Evolutionary conservation across 257 asterid species (phyloP), one percentile per base, ranked within the genome.

Genomic region (Petrea volubilis): DNA sequence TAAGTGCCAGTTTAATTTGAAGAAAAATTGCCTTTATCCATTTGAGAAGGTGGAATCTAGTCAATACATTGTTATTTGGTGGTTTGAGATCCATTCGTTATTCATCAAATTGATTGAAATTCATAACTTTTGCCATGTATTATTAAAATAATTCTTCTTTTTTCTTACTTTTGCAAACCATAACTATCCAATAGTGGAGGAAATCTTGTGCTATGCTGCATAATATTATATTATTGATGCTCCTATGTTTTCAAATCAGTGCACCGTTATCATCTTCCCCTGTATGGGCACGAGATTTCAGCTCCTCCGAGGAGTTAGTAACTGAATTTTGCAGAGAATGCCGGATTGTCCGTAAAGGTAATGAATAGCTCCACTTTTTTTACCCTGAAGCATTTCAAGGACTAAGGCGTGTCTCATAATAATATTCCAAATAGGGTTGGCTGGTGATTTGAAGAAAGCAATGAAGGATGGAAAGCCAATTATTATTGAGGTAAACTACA

Each of bases 391-490:
- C 73, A 51, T 67, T 58, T 70, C 56, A 24, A 18, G 77, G 74
- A 76, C 40, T 60, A 2, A 41, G 60, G 41, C 21, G 43, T 25
- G 60, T 71, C 27, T 43, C 29, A 47, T 67, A 66, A 27, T 65
- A 41, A 55, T 31, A 60, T 74, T 63, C 59, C 72, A 9, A 71
- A 69, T 79, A 95, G 98, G 98, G 64, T 84, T 95, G 94, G 98
- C 93, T 66, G 99, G 99, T 74, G 99, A 95, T 80, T 77, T 95
- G 83, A 95, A 89, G 87, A 92, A 95, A 82, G 99, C 97, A 71
- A 90, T 95, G 97, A 95, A 95, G 81, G 99, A 95, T 73, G 99
- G 99, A 60, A 95, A 95, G 68, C 98, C 98, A 74, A 88, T 95
- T 58, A 95, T 95, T 78, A 95, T 95, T 67, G 99, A 95, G 97